Evolutionary conservation across 2,329 filamentous ascomycete genomes (phyloP).

Genomic region (Venturia nashicola): DNA sequence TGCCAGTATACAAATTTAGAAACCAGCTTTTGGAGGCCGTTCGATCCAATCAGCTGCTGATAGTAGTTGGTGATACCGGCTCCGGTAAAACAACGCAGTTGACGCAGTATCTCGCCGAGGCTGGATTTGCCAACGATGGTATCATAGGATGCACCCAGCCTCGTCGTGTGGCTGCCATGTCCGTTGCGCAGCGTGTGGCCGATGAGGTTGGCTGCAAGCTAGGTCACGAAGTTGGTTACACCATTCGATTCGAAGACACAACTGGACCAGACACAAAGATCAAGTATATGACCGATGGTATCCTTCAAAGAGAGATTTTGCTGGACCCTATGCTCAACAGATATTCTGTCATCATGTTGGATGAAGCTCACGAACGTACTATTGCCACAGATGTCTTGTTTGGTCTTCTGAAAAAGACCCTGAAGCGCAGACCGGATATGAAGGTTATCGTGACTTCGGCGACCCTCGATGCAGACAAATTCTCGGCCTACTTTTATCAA

Average conservation of each 20-base stretch:
- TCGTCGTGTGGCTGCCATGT: constrained; percentile 96
- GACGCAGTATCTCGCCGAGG: constrained; percentile 90
- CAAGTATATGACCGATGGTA: constrained; percentile 99
- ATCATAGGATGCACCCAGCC: constrained; percentile 96
- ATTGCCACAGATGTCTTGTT: constrained; percentile 96
- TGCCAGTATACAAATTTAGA: constrained; percentile 84
- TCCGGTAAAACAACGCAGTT: constrained; percentile 96
- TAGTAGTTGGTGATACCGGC: constrained; percentile 94
- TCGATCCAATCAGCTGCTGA: constrained; percentile 75
- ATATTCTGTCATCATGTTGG: constrained; percentile 96
- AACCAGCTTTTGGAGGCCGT: constrained; percentile 81
- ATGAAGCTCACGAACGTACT: constrained; percentile 96
- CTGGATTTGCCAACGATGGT: constrained; percentile 72
- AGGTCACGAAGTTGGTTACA: constrained; percentile 94
- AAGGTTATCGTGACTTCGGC: constrained; percentile 99
- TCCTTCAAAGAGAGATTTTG: constrained; percentile 93
- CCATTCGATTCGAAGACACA: constrained; percentile 95
- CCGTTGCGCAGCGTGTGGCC: constrained; percentile 93
- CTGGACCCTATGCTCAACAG: constrained; percentile 83
- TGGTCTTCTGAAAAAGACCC: constrained; percentile 87
- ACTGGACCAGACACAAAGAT: constrained; percentile 80
- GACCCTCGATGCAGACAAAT: constrained; percentile 94
- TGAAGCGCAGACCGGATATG: constrained; percentile 68
- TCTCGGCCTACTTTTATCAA: constrained; percentile 89
- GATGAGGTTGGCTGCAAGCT: constrained; percentile 90